A percentile compares a stretch with the other conserved stretches of the same genome.
phyloP scores from a whole-genome alignment of 352 stramenopile species.

The Phytopythium oedochilum region DNA sequence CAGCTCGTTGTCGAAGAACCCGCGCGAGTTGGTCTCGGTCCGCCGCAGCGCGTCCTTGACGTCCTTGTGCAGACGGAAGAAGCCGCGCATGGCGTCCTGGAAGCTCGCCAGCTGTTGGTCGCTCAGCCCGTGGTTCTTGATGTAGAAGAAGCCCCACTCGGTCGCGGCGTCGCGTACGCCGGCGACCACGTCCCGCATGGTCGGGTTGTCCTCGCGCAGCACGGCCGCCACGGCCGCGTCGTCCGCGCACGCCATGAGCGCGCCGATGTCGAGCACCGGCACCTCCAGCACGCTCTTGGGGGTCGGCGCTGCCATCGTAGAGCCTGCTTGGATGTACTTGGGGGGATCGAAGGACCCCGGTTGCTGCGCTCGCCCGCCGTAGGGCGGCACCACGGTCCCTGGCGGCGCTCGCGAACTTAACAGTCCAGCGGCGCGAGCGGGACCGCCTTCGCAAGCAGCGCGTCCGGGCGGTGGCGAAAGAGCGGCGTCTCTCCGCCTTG shows the following conservation, averaged over 20 bases:
- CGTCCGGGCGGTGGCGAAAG: no score
- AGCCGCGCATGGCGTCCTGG: conserved; percentile 53
- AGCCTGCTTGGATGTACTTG: no score
- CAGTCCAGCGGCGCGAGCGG: no score
- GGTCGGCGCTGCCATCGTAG: neutral
- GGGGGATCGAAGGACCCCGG: no score
- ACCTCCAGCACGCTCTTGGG: conserved; percentile 18
- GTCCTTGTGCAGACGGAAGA: conserved; percentile 78
- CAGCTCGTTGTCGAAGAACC: conserved; percentile 93
- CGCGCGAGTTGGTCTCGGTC: conserved; percentile 78
- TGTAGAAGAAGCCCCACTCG: conserved; percentile 93
- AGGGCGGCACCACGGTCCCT: no score
- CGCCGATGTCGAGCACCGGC: conserved; percentile 41
- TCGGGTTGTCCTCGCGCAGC: conserved; percentile 10
- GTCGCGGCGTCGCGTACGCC: conserved; percentile 47
- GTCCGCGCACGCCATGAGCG: conserved; percentile 29
- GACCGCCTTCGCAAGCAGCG: no score
- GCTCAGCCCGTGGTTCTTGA: conserved; percentile 76
- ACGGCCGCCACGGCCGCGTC: conserved; percentile 29
- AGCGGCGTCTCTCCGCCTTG: no score
- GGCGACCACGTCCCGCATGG: conserved; percentile 30
- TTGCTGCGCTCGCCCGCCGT: no score
- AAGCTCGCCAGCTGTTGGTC: conserved; percentile 61
- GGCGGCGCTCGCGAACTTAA: no score
- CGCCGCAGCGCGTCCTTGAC: conserved; percentile 59